phyloP scores from a whole-genome alignment of 257 asterid species.

The Penstemon eatonii region DNA sequence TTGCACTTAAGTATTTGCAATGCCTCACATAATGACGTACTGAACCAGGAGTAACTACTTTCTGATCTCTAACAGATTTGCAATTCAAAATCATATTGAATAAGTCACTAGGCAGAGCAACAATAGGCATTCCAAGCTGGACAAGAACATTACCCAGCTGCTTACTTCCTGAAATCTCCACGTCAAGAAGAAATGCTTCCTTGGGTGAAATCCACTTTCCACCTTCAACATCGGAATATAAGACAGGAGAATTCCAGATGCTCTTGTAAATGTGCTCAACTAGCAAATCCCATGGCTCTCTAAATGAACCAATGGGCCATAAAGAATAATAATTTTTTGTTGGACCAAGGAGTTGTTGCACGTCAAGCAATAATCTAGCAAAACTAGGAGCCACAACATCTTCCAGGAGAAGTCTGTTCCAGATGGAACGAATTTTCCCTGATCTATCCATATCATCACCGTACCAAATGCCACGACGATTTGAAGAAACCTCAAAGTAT shows the following conservation, averaged over 20 bases:
- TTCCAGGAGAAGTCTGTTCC: slow-evolving; percentile 95
- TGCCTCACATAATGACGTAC: slow-evolving; percentile 74
- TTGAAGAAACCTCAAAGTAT: slow-evolving; percentile 93
- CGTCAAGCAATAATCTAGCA: slow-evolving; percentile 58
- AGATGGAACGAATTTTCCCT: slow-evolving; percentile 89
- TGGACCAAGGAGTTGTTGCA: slow-evolving; percentile 61
- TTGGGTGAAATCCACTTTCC: slow-evolving; percentile 85
- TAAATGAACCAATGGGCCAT: slow-evolving; percentile 91
- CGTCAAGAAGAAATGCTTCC: slow-evolving; percentile 74
- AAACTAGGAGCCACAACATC: slow-evolving; percentile 87
- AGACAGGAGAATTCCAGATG: slow-evolving; percentile 62
- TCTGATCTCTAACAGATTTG: slow-evolving; percentile 45
- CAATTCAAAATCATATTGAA: slow-evolving; percentile 66
- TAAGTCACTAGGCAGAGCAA: slow-evolving; percentile 68
- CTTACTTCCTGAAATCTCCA: slow-evolving; percentile 53
- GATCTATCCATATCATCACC: slow-evolving; percentile 99
- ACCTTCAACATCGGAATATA: slow-evolving; percentile 63
- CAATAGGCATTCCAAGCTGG: slow-evolving; percentile 88
- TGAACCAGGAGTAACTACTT: slow-evolving; percentile 82
- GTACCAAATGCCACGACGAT: slow-evolving; percentile 98
- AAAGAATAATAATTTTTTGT: slow-evolving; percentile 64
- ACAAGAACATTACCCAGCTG: slow-evolving; percentile 69
- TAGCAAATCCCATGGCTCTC: slow-evolving; percentile 88
- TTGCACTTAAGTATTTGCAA: slow-evolving; percentile 37
- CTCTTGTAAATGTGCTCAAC: slow-evolving; percentile 66